Conservation (phyloP, 1,139 yeast species). For the Yamadazyma diddensiae region DNA sequence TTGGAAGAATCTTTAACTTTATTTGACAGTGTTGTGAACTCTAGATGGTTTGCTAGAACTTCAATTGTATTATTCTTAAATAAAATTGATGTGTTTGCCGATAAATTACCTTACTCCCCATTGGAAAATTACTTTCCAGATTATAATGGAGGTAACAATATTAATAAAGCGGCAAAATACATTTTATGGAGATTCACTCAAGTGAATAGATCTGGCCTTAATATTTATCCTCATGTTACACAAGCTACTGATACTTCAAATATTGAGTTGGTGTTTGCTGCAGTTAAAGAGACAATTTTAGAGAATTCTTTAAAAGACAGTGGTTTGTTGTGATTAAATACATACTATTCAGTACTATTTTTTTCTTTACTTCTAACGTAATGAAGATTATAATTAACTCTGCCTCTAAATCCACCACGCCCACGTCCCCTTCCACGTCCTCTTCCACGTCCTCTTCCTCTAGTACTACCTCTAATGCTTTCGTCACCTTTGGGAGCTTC, state of each 20-base stretch:
- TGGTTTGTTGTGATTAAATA: slow-evolving; percentile 70
- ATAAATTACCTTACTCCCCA: slow-evolving; percentile 79
- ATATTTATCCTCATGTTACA: slow-evolving; percentile 85
- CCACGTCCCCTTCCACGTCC: slow-evolving; percentile 4
- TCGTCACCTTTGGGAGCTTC: neutral
- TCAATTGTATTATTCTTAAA: slow-evolving; percentile 83
- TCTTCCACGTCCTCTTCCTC: slow-evolving; percentile 2
- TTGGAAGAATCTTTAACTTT: slow-evolving; percentile 81
- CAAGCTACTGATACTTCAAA: slow-evolving; percentile 94
- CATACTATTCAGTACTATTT: too few relatives aligned
- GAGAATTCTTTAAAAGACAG: slow-evolving; percentile 84
- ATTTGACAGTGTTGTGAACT: slow-evolving; percentile 87
- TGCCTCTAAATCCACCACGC: slow-evolving; percentile 12
- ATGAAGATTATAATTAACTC: slow-evolving; percentile 19
- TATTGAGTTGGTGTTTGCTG: slow-evolving; percentile 85
- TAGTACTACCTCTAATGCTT: neutral
- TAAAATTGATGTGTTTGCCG: slow-evolving; percentile 87
- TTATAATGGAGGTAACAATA: slow-evolving; percentile 84
- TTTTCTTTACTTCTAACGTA: slow-evolving; percentile 24
- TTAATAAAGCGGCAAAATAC: slow-evolving; percentile 91
- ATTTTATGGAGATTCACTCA: slow-evolving; percentile 89
- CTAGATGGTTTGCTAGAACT: slow-evolving; percentile 90
- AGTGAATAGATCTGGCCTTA: slow-evolving; percentile 77
- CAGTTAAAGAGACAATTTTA: slow-evolving; percentile 83
- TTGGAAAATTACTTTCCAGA: slow-evolving; percentile 84